Conservation (phyloP, 192 early-diverging fungal genomes). For the Funneliformis geosporum region DNA sequence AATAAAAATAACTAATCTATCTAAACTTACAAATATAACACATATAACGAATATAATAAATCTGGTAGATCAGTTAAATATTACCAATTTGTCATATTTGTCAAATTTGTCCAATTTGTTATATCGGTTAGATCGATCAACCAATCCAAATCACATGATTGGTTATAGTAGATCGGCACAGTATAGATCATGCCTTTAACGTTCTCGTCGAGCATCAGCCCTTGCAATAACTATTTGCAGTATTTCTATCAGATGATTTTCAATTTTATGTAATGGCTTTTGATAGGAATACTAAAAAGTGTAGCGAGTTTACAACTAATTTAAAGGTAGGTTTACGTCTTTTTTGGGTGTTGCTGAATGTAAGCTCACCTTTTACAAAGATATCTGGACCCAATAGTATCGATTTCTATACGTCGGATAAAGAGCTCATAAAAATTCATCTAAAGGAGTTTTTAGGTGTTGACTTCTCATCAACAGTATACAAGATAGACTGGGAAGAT, state of each 20-base stretch:
- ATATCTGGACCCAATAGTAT: conserved; percentile 1
- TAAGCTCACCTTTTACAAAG: background rate
- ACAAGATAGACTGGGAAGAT: conserved; percentile 18
- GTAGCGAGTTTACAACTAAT: conserved; percentile 5
- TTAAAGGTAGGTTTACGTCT: background rate
- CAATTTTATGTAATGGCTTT: conserved; percentile 20
- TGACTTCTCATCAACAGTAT: conserved; percentile 9
- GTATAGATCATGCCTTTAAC: no score
- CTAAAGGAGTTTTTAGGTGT: conserved; percentile 3
- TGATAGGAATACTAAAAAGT: conserved; percentile 9
- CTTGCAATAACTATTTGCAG: background rate
- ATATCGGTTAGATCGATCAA: no score
- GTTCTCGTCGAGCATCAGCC: conserved; percentile 5
- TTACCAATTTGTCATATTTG: no score
- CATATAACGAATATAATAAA: no score
- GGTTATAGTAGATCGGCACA: no score
- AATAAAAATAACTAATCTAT: no score
- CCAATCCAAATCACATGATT: no score
- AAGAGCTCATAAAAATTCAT: background rate
- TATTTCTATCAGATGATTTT: conserved; percentile 25
- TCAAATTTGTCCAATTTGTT: no score
- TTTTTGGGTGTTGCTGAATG: conserved; percentile 15
- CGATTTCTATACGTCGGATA: no score
- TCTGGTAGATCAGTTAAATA: no score
- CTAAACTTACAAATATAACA: no score